phyloP scores from a whole-genome alignment of 2,329 filamentous ascomycete genomes.

The Fusarium camptoceras region DNA sequence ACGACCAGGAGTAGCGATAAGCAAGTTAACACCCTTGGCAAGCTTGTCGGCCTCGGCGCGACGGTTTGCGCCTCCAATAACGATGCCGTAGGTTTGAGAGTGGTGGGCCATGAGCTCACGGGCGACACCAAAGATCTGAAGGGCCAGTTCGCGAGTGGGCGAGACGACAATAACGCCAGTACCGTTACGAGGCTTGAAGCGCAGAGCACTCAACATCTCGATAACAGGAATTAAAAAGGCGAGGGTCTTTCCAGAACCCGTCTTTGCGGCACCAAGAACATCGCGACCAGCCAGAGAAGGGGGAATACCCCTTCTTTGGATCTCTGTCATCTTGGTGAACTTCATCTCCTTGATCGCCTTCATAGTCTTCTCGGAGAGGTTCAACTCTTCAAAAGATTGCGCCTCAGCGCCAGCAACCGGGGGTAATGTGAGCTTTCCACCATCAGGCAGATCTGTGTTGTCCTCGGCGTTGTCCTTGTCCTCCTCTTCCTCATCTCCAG shows the following conservation, averaged over 20 bases:
- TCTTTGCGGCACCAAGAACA: constrained; percentile 95
- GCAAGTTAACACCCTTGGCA: constrained; percentile 89
- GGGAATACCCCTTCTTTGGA: constrained; percentile 88
- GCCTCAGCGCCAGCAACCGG: constrained; percentile 67
- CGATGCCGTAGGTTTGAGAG: constrained; percentile 94
- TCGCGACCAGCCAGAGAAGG: constrained; percentile 90
- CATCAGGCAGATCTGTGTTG: constrained; percentile 53
- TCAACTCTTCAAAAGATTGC: constrained; percentile 81
- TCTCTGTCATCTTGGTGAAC: constrained; percentile 95
- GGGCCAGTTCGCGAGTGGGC: constrained; percentile 90
- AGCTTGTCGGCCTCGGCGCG: constrained; percentile 95
- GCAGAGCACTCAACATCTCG: constrained; percentile 89
- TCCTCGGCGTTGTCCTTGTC: constrained; percentile 45
- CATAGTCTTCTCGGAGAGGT: constrained; percentile 88
- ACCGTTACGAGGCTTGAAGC: constrained; percentile 95
- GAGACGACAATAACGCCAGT: constrained; percentile 93
- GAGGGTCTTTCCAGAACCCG: constrained; percentile 93
- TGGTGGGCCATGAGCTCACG: constrained; percentile 92
- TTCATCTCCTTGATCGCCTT: constrained; percentile 91
- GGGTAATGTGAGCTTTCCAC: constrained; percentile 62
- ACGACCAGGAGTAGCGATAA: constrained; percentile 93
- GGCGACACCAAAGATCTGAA: constrained; percentile 96
- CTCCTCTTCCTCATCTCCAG: constrained; percentile 45
- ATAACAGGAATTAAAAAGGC: constrained; percentile 94
- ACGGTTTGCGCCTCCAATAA: constrained; percentile 93